Base-by-base conservation (phyloP, 768 basidiomycete genomes). In the Auriculariales sp. region DNA sequence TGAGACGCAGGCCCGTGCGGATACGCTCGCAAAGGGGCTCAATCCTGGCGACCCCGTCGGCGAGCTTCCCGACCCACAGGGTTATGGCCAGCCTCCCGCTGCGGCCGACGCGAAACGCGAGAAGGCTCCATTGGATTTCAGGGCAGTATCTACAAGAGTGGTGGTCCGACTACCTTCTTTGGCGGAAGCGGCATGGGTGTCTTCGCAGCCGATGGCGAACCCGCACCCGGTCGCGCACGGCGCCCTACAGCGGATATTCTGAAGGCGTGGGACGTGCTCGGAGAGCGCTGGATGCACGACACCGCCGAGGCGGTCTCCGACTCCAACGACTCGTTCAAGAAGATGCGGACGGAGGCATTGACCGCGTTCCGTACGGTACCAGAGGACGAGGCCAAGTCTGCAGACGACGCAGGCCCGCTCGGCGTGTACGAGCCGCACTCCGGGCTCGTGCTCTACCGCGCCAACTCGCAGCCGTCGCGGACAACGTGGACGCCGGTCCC, bases 111-210 rank as follows among this genome's bases (percentile, higher is more conserved):
- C 51, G 52, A 39, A 53, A 51, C 52, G 51, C 11, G 50, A 53
- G 31, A 28, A 46, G 14, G 48, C 33, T 35, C 27, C 29, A 14
- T 17, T 5, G 25, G 71, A 70, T 22, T 68, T 62, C 4, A 60
- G n/a, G 81, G 19, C 6, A 44, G 85, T 0, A 75, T 92, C 39
- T 95, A 94, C 66, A 82, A 87, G 39, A 80, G 90, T 0, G 91
- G 92, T 1, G 92, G 92, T 0, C 86, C 91, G 1, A 94, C 92
- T 1, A 97, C 94, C 0, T 75, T 92, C 36, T 98, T 95, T 56
- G 93, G 87, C 15, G 75, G 75, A 0, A 72, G 72, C 14, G 93
- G 93, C 0, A 76, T 80, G 70, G 88, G 90, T 2, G 90, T 92
- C 1, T 94, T 80, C 63, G 86, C 71, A 64, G 58, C 74, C 82